Evolutionary conservation across 2,329 filamentous ascomycete species (phyloP).

Genomic region (Diaporthe ampelina): DNA sequence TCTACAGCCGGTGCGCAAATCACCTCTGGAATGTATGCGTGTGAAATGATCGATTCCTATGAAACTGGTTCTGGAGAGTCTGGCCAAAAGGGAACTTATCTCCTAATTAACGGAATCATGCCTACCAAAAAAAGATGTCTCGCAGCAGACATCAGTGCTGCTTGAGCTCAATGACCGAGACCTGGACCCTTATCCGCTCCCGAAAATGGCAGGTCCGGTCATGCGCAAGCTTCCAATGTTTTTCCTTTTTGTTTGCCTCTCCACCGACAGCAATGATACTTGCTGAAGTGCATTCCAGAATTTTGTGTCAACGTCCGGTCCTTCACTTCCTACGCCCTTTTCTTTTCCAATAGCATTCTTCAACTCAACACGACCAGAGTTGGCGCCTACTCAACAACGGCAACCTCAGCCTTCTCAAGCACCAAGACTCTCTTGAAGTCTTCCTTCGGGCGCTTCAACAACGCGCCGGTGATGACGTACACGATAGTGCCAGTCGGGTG

Average conservation of each 20-base stretch:
- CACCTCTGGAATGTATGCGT: background rate
- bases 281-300: too few species aligned
- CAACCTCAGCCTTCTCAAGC: conserved; percentile 33
- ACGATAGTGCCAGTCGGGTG: background rate
- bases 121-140: background rate
- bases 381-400: background rate
- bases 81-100: too few species aligned
- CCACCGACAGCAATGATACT: too few species aligned
- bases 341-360: too few species aligned
- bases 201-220: too few species aligned
- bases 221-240: too few species aligned
- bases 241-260: background rate
- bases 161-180: background rate
- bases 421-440: background rate
- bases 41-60: background rate
- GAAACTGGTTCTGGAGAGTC: background rate
- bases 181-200: background rate
- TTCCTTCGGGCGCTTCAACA: background rate
- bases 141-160: background rate
- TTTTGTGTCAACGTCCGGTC: too few species aligned
- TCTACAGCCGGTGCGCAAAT: background rate
- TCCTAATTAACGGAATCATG: background rate
- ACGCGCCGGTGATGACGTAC: conserved; percentile 9
- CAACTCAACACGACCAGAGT: too few species aligned
- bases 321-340: too few species aligned